These are phyloP conservation scores for Davidsoniella eucalypti DNA, from an alignment of 2,329 filamentous ascomycete species.

Conservation along the genomic window DNA sequence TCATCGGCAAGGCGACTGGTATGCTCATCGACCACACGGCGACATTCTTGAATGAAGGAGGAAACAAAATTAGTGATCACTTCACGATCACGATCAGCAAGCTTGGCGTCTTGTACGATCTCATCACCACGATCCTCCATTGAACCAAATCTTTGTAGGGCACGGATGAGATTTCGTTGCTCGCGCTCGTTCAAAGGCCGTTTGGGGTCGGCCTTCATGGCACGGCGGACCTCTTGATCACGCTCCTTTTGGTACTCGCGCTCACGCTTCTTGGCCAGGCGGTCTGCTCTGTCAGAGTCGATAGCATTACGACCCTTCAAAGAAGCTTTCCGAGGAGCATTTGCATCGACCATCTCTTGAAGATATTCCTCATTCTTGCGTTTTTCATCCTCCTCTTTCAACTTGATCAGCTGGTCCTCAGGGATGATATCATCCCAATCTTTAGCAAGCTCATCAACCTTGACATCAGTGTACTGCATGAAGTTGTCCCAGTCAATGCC, in stretches of 20 bases:
- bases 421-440: conserved; percentile 99
- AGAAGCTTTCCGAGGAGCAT: conserved; percentile 60
- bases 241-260: conserved; percentile 52
- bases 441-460: conserved; percentile 62
- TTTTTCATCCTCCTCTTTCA: conserved; percentile 79
- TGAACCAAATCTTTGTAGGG: conserved; percentile 79
- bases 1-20: conserved; percentile 60
- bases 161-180: conserved; percentile 75
- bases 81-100: conserved; percentile 67
- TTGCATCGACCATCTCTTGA: conserved; percentile 67
- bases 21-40: conserved; percentile 46
- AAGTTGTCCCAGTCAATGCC: conserved; percentile 79
- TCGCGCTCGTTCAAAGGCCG: conserved; percentile 88
- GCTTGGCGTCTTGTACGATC: conserved; percentile 70
- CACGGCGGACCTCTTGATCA: conserved; percentile 57
- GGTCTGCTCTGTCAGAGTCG: conserved; percentile 43
- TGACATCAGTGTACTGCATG: conserved; percentile 94
- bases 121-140: conserved; percentile 80
- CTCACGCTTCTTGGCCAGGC: conserved; percentile 48
- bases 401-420: conserved; percentile 72
- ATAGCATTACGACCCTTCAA: conserved; percentile 41
- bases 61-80: conserved; percentile 60
- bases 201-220: conserved; percentile 63
- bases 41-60: conserved; percentile 48
- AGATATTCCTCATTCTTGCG: conserved; percentile 72